Evolutionary conservation across 2,329 filamentous ascomycete species (phyloP), one percentile per base, ranked within the genome.

Genomic region (Aspergillus calidoustus): DNA sequence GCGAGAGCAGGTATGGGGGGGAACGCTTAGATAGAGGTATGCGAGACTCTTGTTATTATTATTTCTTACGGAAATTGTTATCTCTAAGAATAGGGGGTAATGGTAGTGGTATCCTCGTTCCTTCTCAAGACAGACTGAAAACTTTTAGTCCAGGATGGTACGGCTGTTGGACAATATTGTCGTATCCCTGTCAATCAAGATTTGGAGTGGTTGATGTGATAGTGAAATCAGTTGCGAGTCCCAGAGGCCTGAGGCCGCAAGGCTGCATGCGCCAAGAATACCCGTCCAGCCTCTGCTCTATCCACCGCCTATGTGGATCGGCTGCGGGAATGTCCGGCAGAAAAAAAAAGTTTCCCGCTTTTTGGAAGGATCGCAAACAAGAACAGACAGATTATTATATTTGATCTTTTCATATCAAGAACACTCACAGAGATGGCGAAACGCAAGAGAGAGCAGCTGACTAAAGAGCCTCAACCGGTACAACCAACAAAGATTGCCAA

Each of bases 361-460:
- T 59, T 47, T 28, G 54, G 54, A 61, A 54, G 30, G 43, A 52
- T 25, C 23, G 19, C 44, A 49, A 30, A 41, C 54, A 28, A 56
- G 38, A 46, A 17, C 46, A 41, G 38, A 41, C 34, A 41, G 30
- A 31, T 1, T 23, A n/a, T 25, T 22, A 54, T 46, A 22, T 47
- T 46, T 47, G 19, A 30, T 22, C 9, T 52, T 34, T 49, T 23
- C 28, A 3, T 31, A 15, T 49, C 46, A 25, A 52, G 7, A 5
- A 31, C 44, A 56, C 7, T 17, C 25, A 43, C 48, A 63, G 62
- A 58, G 52, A 81, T 81, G 79, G 77, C 71, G 4, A 82, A 82
- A 65, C 74, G 80, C 66, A 82, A 82, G 75, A 79, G 79, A 71
- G 77, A 75, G 7, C 72, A 75, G 7, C 54, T 66, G 44, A 47